Conservation (phyloP, 352 stramenopile genomes). For the Phytophthora agathidicida region DNA sequence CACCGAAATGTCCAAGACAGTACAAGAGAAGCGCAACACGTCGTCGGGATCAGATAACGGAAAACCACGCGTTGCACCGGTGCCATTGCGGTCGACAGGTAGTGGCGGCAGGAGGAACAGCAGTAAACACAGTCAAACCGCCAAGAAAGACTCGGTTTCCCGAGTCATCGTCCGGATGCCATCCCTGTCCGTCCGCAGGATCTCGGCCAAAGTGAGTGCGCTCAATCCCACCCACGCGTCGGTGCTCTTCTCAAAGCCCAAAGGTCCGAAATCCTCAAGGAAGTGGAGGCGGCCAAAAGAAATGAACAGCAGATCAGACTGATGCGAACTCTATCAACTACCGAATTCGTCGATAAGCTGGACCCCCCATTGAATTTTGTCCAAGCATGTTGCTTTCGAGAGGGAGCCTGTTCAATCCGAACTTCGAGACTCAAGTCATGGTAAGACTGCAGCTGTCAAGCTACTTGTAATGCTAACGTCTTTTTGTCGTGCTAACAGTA, state of each 20-base stretch:
- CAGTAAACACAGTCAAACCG: not conserved
- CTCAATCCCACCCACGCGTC: slow-evolving; percentile 21
- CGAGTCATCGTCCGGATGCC: slow-evolving; percentile 8
- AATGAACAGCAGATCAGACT: not conserved
- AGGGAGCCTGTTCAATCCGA: no score
- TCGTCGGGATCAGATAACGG: slow-evolving; percentile 12
- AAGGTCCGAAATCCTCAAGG: slow-evolving; percentile 9
- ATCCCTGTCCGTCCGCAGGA: slow-evolving; percentile 7
- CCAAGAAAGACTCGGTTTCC: slow-evolving; percentile 24
- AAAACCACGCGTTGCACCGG: slow-evolving; percentile 11
- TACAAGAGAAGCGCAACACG: slow-evolving; percentile 1
- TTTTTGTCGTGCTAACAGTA: no score
- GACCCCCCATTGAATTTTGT: no score
- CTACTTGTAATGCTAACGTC: no score
- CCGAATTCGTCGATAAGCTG: no score
- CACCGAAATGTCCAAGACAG: slow-evolving; percentile 11
- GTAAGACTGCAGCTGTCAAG: no score
- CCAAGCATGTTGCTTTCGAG: no score
- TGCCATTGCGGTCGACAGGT: not conserved
- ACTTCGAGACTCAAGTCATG: no score
- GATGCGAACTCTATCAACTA: no score
- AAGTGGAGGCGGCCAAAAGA: slow-evolving; percentile 8
- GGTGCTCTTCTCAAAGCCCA: slow-evolving; percentile 5
- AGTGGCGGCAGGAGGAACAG: slow-evolving; percentile 13
- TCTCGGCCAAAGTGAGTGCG: slow-evolving; percentile 29